Evolutionary conservation across 805 yeast genomes (phyloP).

Genomic region (Metschnikowia hibisci): DNA sequence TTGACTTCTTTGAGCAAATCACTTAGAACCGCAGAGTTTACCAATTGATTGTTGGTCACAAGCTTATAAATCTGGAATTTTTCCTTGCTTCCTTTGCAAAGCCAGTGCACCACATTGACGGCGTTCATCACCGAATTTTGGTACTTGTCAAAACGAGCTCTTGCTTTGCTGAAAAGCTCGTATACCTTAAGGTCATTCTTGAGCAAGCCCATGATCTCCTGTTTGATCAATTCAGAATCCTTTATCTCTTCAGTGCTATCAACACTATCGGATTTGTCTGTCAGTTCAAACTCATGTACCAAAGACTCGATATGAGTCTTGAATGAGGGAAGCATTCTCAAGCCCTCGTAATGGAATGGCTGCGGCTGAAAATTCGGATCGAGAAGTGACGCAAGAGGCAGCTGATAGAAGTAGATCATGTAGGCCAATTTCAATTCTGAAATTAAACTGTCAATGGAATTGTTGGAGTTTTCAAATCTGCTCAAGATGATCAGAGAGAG

Average conservation of each 20-base stretch:
- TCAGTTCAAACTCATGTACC: constrained; percentile 8
- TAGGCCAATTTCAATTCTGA: constrained; percentile 35
- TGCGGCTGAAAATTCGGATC: constrained; percentile 12
- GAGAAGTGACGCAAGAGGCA: constrained; percentile 28
- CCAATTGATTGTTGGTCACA: constrained; percentile 26
- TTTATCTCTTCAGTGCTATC: constrained; percentile 1
- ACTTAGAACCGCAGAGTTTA: constrained; percentile 24
- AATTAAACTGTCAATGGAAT: constrained; percentile 38
- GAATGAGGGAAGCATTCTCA: constrained; percentile 36
- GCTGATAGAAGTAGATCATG: constrained; percentile 40
- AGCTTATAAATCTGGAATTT: constrained; percentile 32
- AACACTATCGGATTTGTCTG: constrained; percentile 9
- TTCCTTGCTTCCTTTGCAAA: constrained; percentile 19
- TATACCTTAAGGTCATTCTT: constrained; percentile 14
- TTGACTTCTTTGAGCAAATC: constrained; percentile 18
- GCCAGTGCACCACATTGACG: constrained; percentile 21
- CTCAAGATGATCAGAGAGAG: constrained; percentile 27
- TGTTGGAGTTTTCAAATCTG: constrained; percentile 36
- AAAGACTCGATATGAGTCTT: constrained; percentile 30
- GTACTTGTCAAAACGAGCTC: constrained; percentile 21
- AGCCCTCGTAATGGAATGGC: constrained; percentile 19
- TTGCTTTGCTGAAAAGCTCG: constrained; percentile 16
- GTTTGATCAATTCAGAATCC: constrained; percentile 3
- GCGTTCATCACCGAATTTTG: constrained; percentile 26
- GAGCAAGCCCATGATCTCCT: constrained; percentile 13